These are phyloP conservation scores for Mycosphaerella sp. DNA, from an alignment of 2,329 filamentous ascomycete species.

Conservation along the genomic window DNA sequence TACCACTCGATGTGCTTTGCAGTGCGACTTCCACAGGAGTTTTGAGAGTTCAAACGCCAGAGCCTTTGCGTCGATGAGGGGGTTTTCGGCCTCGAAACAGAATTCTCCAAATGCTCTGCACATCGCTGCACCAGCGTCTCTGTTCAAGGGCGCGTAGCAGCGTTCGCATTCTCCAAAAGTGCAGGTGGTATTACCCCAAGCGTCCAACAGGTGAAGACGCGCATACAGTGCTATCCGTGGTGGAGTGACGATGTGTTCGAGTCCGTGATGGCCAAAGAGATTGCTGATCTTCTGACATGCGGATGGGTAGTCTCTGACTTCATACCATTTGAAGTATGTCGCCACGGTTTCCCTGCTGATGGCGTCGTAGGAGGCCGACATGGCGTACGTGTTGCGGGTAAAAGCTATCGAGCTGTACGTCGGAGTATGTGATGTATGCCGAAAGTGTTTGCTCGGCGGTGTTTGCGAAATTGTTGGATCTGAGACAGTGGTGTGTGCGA, in stretches of 20 bases:
- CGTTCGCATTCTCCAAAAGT: conserved; percentile 1
- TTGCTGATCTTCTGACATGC: conserved; percentile 2
- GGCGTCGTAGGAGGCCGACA: not conserved
- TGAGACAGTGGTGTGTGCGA: not conserved
- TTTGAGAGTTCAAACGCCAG: not conserved
- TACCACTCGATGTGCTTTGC: not conserved
- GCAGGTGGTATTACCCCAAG: conserved; percentile 5
- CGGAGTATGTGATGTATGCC: not conserved
- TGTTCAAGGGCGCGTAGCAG: not conserved
- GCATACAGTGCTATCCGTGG: not conserved
- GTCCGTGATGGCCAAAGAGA: conserved; percentile 2
- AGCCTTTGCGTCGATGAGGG: conserved; percentile 1
- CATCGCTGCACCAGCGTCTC: not conserved
- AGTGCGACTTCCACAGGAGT: conserved; percentile 3
- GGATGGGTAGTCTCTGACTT: not conserved
- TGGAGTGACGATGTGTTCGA: conserved; percentile 3
- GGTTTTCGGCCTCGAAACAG: conserved; percentile 4
- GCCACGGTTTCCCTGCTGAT: not conserved
- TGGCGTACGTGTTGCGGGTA: not conserved
- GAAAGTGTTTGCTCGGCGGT: not conserved
- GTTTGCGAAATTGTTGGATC: not conserved
- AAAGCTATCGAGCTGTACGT: not conserved
- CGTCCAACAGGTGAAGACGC: conserved; percentile 1
- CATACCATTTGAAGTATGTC: not conserved
- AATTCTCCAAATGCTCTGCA: conserved; percentile 3